Percentiles rank a stretch among this genome's conserved stretches.
These are phyloP conservation scores for Paraconiothyrium brasiliense DNA, from an alignment of 2,329 filamentous ascomycete genomes.

Conservation along the genomic window DNA sequence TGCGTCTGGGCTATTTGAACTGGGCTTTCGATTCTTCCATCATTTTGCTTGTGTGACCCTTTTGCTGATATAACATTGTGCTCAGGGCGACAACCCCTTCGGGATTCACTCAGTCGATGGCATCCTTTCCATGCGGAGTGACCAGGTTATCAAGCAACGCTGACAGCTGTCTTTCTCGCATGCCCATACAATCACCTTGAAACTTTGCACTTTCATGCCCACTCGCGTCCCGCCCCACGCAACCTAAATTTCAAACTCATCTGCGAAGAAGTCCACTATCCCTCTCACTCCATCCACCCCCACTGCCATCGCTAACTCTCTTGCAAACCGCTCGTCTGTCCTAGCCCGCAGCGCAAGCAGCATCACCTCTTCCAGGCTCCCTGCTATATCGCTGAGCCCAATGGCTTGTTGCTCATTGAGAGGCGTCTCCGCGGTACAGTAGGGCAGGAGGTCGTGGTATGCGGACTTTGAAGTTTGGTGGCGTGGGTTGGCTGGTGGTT, in stretches of 20 bases:
- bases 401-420: constrained; percentile 39
- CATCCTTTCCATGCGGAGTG: too few species aligned
- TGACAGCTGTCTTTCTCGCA: too few species aligned
- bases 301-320: constrained; percentile 31
- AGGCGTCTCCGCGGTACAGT: constrained; percentile 36
- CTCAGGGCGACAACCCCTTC: too few species aligned
- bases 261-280: constrained; percentile 44
- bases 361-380: constrained; percentile 43
- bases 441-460: constrained; percentile 38
- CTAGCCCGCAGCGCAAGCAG: constrained; percentile 35
- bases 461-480: constrained; percentile 13
- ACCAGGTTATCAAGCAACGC: too few species aligned
- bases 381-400: constrained; percentile 43
- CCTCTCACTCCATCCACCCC: constrained; percentile 29
- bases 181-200: too few species aligned
- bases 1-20: constrained; percentile 6
- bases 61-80: too few species aligned
- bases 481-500: constrained; percentile 1
- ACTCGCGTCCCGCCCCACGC: neutral
- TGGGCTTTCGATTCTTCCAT: neutral
- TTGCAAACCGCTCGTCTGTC: constrained; percentile 25
- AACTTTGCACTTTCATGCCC: neutral
- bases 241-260: constrained; percentile 41
- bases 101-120: too few species aligned
- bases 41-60: neutral